Conservation (phyloP, 768 basidiomycete species). For the Hysterangium stoloniferum region DNA sequence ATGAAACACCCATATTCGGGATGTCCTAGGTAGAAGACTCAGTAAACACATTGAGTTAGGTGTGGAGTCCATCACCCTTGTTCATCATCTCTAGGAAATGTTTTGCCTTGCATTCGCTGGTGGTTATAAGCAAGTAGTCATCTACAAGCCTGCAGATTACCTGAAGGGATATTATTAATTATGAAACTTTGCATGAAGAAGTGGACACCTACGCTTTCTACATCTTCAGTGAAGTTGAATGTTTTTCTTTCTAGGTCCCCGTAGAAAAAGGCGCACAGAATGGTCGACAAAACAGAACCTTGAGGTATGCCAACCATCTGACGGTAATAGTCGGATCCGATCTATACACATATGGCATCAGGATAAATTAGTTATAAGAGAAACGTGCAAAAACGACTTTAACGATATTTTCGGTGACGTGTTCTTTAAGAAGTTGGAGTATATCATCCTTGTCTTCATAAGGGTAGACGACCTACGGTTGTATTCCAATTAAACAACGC, state of each 20-base stretch:
- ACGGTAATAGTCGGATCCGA: constrained; percentile 70
- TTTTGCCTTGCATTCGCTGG: constrained; percentile 48
- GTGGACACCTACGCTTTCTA: constrained; percentile 55
- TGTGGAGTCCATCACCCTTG: no score
- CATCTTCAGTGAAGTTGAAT: constrained; percentile 43
- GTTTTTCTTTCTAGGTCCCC: constrained; percentile 74
- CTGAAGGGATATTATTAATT: constrained; percentile 30
- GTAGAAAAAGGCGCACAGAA: constrained; percentile 94
- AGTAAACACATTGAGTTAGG: neutral
- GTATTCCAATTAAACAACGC: neutral
- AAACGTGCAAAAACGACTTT: constrained; percentile 42
- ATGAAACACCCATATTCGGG: constrained; percentile 94
- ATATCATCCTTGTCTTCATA: constrained; percentile 48
- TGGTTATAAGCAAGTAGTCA: constrained; percentile 87
- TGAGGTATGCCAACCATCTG: constrained; percentile 96
- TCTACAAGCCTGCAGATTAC: constrained; percentile 82
- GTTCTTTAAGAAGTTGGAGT: constrained; percentile 72
- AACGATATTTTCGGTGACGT: constrained; percentile 88
- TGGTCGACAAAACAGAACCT: constrained; percentile 87
- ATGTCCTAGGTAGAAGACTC: constrained; percentile 46
- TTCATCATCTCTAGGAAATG: constrained; percentile 73
- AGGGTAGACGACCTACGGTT: constrained; percentile 46
- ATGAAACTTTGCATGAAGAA: neutral
- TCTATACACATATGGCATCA: constrained; percentile 36
- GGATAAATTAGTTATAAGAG: neutral